These are phyloP conservation scores for Pterocarpus santalinus DNA, from an alignment of 306 rosid species.

Conservation along the genomic window DNA sequence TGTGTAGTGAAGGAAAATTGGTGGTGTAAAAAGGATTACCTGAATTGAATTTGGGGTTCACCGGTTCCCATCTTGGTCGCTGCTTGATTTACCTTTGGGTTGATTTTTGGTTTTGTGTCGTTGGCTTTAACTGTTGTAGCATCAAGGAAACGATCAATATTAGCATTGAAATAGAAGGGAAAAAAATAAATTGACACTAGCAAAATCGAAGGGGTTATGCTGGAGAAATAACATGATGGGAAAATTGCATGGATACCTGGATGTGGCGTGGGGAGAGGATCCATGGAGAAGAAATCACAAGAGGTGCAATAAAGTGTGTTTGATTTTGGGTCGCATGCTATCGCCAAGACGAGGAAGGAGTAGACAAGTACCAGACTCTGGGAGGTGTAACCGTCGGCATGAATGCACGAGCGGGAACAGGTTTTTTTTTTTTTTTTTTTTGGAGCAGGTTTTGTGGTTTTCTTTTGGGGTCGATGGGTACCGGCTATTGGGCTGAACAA, in stretches of 20 bases:
- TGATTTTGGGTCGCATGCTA: background rate
- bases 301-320: background rate
- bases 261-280: slow-evolving; percentile 32
- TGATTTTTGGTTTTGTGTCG: slow-evolving; percentile 34
- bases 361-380: background rate
- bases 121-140: slow-evolving; percentile 28
- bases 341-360: background rate
- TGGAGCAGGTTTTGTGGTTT: background rate
- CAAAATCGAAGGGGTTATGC: background rate
- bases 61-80: background rate
- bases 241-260: slow-evolving; percentile 15
- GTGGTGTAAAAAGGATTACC: background rate
- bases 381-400: slow-evolving; percentile 22
- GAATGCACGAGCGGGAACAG: slow-evolving; percentile 43
- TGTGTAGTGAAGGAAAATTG: background rate
- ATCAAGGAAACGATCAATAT: background rate
- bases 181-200: background rate
- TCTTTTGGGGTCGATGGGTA: too few relatives aligned
- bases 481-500: too few relatives aligned
- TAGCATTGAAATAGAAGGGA: background rate
- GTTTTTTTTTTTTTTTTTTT: background rate
- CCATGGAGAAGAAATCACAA: slow-evolving; percentile 28
- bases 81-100: slow-evolving; percentile 7
- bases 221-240: background rate
- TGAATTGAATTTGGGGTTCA: slow-evolving; percentile 19